A percentile compares a stretch with the other conserved stretches of the same genome.
Conservation (phyloP, 208 protist genomes). For the Trypanosoma melophagium region DNA sequence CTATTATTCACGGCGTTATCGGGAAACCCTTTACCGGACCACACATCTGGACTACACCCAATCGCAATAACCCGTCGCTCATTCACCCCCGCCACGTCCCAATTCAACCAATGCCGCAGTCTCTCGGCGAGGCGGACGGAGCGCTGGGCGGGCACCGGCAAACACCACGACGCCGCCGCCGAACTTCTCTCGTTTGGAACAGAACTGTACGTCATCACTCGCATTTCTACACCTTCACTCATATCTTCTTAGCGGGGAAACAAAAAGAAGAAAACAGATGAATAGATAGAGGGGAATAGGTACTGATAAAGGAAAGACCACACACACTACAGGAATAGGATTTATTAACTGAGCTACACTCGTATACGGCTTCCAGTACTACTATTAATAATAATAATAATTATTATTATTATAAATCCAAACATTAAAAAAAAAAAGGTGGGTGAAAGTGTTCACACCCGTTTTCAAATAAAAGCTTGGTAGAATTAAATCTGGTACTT, state of each 20-base stretch:
- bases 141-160: conserved; percentile 4
- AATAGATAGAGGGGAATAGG: background rate
- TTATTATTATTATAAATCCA: no score
- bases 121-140: background rate
- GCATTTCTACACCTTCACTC: conserved; percentile 15
- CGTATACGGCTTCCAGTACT: no score
- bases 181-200: background rate
- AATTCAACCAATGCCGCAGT: conserved; percentile 19
- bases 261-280: background rate
- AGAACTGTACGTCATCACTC: background rate
- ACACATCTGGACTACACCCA: conserved; percentile 40
- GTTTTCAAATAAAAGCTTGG: no score
- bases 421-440: no score
- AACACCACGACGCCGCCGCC: background rate
- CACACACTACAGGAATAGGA: no score
- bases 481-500: no score
- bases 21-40: conserved; percentile 48
- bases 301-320: no score
- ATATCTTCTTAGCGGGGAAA: background rate
- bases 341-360: no score
- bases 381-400: no score
- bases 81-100: conserved; percentile 22
- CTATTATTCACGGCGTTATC: conserved; percentile 83
- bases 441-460: no score
- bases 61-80: conserved; percentile 53